Evolutionary conservation across 495 filamentous ascomycete species (phyloP).

Genomic region (Talaromyces adpressus): DNA sequence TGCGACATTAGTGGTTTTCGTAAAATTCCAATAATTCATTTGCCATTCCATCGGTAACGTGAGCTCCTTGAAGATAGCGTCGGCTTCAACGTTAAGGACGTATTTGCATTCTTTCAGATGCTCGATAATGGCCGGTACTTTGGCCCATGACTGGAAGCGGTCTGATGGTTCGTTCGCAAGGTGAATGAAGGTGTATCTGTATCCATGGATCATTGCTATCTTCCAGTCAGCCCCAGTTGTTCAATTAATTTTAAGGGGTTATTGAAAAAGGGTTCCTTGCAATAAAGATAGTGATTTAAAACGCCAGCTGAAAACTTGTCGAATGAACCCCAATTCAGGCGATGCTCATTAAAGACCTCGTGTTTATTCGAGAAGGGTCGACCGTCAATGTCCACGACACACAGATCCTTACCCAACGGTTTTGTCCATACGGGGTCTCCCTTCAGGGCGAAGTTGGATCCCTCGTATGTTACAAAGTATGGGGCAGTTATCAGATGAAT

Average conservation of each 20-base stretch:
- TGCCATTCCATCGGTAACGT: conserved; percentile 47
- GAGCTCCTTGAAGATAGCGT: conserved; percentile 38
- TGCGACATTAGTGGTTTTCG: conserved; percentile 30
- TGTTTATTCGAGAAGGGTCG: conserved; percentile 2
- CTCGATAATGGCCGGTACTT: conserved; percentile 38
- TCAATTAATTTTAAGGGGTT: background rate
- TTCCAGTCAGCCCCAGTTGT: background rate
- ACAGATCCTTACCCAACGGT: conserved; percentile 2
- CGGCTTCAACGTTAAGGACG: conserved; percentile 43
- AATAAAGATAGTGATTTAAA: conserved; percentile 33
- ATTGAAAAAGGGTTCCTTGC: conserved; percentile 4
- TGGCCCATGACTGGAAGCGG: conserved; percentile 39
- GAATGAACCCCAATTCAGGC: background rate
- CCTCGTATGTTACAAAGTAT: conserved; percentile 2
- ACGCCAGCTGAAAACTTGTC: conserved; percentile 1
- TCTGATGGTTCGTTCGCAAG: conserved; percentile 8
- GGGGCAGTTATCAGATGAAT: conserved; percentile 1
- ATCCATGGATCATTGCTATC: conserved; percentile 41
- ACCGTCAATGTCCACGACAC: conserved; percentile 2
- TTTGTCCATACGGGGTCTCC: background rate
- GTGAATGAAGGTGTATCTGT: conserved; percentile 45
- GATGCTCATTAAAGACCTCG: background rate
- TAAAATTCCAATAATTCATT: conserved; percentile 46
- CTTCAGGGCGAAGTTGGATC: background rate
- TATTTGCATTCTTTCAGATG: conserved; percentile 35